Evolutionary conservation across 345 rosid species (phyloP).

Genomic region (Trapa incisa): DNA sequence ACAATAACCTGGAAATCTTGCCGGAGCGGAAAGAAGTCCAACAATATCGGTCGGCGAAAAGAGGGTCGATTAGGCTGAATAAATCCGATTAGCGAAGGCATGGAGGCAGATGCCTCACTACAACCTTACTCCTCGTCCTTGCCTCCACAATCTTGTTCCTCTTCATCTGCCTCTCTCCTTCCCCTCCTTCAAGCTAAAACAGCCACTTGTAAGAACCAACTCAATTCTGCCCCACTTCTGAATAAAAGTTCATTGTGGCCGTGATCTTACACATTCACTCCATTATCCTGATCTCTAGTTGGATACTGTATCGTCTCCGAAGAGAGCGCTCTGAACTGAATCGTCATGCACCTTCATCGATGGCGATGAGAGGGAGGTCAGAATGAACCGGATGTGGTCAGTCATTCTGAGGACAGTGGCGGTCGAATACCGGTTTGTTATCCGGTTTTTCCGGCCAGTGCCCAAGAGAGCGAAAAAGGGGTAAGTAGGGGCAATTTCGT

Average conservation of each 20-base stretch:
- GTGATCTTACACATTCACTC: background rate
- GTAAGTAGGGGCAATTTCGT: background rate
- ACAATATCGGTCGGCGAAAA: constrained; percentile 40
- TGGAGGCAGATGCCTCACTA: constrained; percentile 67
- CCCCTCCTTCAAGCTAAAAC: background rate
- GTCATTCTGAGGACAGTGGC: background rate
- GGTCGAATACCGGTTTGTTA: background rate
- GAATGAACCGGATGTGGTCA: background rate
- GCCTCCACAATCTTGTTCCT: constrained; percentile 19
- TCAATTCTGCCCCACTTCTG: background rate
- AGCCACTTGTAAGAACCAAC: background rate
- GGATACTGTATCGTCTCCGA: background rate
- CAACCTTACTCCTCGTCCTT: constrained; percentile 46
- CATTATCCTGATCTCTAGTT: background rate
- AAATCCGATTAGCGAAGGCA: constrained; percentile 46
- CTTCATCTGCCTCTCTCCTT: background rate
- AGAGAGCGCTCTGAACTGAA: background rate
- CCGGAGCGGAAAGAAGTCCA: constrained; percentile 52
- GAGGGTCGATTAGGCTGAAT: constrained; percentile 42
- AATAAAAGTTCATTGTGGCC: background rate
- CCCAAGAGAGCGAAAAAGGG: background rate
- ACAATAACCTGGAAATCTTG: constrained; percentile 24
- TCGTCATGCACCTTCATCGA: background rate
- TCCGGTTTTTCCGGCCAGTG: background rate
- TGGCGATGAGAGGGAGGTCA: background rate